phyloP scores from a whole-genome alignment of 139 green algal genomes.

The Chlorella ohadii region DNA sequence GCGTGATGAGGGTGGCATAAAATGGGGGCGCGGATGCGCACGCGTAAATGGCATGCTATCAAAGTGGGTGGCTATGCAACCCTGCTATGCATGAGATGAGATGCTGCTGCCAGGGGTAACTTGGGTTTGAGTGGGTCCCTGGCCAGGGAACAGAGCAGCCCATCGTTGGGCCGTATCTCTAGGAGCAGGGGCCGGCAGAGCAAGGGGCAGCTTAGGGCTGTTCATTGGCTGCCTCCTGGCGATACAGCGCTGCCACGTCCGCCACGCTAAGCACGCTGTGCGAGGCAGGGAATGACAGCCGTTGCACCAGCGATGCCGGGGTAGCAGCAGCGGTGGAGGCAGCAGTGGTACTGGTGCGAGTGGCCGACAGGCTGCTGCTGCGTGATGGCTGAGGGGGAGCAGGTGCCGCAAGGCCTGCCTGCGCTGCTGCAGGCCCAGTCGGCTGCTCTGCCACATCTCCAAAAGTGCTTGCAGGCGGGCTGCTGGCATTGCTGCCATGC shows the following conservation, averaged over 20 bases:
- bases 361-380: background rate
- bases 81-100: no score
- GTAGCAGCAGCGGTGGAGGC: background rate
- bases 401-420: no score
- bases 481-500: background rate
- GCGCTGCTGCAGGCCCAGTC: background rate
- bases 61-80: no score
- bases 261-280: background rate
- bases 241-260: background rate
- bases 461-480: background rate
- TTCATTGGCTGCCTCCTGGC: background rate
- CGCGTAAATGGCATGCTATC: no score
- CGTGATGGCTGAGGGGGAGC: background rate
- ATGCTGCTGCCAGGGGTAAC: background rate
- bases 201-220: background rate
- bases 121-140: no score
- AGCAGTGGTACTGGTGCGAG: no score
- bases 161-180: no score
- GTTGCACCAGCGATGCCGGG: background rate
- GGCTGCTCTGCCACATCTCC: background rate
- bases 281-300: background rate
- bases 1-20: no score
- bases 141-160: no score
- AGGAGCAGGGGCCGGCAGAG: background rate
- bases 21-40: no score